A percentile compares a stretch with the other conserved stretches of the same genome.
Evolutionary conservation across 1,139 yeast genomes (phyloP).

Genomic region (Pichia inconspicua): DNA sequence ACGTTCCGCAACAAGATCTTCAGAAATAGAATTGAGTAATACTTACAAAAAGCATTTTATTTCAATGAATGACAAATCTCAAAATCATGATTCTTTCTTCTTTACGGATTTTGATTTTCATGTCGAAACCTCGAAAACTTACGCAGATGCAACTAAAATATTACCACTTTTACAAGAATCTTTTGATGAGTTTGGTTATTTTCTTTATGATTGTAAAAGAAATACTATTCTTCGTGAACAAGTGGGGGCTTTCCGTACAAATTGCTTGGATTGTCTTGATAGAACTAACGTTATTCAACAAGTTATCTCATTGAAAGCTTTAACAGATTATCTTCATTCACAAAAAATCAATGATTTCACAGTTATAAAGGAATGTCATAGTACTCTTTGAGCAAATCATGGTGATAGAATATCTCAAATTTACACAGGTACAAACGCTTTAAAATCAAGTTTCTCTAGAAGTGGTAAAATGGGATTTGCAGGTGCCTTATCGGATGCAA

Average conservation of each 20-base stretch:
- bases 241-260: slow-evolving; percentile 82
- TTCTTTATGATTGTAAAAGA: slow-evolving; percentile 48
- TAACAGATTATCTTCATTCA: slow-evolving; percentile 51
- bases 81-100: slow-evolving; percentile 38
- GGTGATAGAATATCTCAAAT: slow-evolving; percentile 97
- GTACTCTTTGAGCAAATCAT: slow-evolving; percentile 92
- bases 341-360: slow-evolving; percentile 31
- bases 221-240: slow-evolving; percentile 56
- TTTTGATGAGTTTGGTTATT: slow-evolving; percentile 73
- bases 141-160: slow-evolving; percentile 71
- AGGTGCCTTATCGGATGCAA: slow-evolving; percentile 92
- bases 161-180: slow-evolving; percentile 57
- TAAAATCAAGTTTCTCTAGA: slow-evolving; percentile 88
- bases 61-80: slow-evolving; percentile 26
- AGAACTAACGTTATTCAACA: slow-evolving; percentile 92
- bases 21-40: slow-evolving; percentile 65
- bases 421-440: slow-evolving; percentile 94
- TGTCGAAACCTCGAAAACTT: slow-evolving; percentile 79
- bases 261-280: slow-evolving; percentile 92
- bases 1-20: slow-evolving; percentile 60
- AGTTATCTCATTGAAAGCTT: slow-evolving; percentile 59
- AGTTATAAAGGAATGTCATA: slow-evolving; percentile 61
- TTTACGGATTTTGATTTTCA: slow-evolving; percentile 91
- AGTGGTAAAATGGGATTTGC: slow-evolving; percentile 95
- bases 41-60: slow-evolving; percentile 55